Evolutionary conservation across 192 early-diverging fungal genomes (phyloP), one percentile per base, ranked within the genome.

Genomic region (Coemansia sp.): DNA sequence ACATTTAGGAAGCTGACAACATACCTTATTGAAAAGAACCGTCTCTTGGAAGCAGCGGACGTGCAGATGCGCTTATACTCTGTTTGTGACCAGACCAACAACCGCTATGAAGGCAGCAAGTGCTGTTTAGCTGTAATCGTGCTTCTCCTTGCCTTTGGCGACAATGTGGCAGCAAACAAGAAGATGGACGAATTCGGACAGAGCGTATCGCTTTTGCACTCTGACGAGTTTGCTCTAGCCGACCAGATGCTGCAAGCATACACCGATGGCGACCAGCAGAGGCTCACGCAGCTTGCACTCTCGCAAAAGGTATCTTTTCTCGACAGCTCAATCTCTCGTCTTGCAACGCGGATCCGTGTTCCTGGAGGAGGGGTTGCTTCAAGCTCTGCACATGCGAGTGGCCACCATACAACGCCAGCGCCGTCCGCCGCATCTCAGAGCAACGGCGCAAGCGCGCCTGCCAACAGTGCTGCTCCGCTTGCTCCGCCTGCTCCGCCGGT

Each of bases 161-260:
- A 81, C 46, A 58, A 48, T 32, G 74, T 81, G 3, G 79, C 71
- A 46, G 79, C 79, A 0, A 70, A 68, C 25, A 81, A 81, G 70
- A 72, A 69, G 53, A 69, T 72, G 8, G 72, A 81, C 20, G 70
- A 63, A 73, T 81, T 76, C 72, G 70, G 67, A 22, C 58, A 72
- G 25, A 68, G 66, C 40, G 56, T 67, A 17, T 41, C 64, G 10
- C 75, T 81, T 67, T 59, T 69, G 1, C 73, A 73, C 41, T 72
- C 73, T 5, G 59, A 72, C 25, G 79, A 81, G 48, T 74, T 70
- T 10, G 68, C 65, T 5, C 46, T 72, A 16, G 73, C 73, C 38
- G 74, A 81, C 50, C 63, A 63, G 12, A 67, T 81, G 67, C 63
- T 81, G 16, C 73, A 81, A 49, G 79, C 79, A 9, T 81, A 70